Base-by-base conservation (phyloP, 2,329 filamentous ascomycete species). In the Monilinia vaccinii-corymbosi region DNA sequence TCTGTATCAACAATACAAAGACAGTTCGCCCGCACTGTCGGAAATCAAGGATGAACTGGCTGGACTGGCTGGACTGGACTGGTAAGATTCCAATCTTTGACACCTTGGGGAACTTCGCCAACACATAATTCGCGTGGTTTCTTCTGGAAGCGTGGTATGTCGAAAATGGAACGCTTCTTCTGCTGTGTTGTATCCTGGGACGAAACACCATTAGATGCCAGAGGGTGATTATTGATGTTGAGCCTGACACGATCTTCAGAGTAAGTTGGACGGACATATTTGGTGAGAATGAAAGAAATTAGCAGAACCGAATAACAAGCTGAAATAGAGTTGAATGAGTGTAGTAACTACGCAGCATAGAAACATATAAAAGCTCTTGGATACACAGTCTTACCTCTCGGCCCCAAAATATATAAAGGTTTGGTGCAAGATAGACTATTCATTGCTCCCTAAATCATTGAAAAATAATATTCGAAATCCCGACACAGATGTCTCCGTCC, bases 31-130 rank as follows among this genome's bases (percentile, higher is more conserved):
- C 18, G 34, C 55, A 21, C 44, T 31, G 10, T 40, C 23, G 38
- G 55, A 49, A 31, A 28, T 57, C 8, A 42, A 18, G n/a, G n/a
- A n/a, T n/a, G n/a, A n/a, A n/a, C n/a, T n/a, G 34, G 14, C 31
- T 49, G n/a, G 42, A 56, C 16, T 56, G 42, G 42, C n/a, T n/a
- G n/a, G n/a, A n/a, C 42, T 31, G 28, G 55, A 57, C n/a, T 38
- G 53, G 23, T 48, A 25, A 38, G 44, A 25, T 18, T n/a, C 11
- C 31, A 21, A 21, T 25, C 4, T 42, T 42, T 18, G 6, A 1
- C 18, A 21, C 2, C 21, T 48, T 38, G 18, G 5, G n/a, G 13
- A 48, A 5, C 11, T n/a, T 28, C 11, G 18, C 42, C 46, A 21
- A 48, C n/a, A 9, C 8, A 38, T 21, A 28, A 31, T 16, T 4